Evolutionary conservation across 768 basidiomycete species (phyloP).

Genomic region (Calocera cornea): DNA sequence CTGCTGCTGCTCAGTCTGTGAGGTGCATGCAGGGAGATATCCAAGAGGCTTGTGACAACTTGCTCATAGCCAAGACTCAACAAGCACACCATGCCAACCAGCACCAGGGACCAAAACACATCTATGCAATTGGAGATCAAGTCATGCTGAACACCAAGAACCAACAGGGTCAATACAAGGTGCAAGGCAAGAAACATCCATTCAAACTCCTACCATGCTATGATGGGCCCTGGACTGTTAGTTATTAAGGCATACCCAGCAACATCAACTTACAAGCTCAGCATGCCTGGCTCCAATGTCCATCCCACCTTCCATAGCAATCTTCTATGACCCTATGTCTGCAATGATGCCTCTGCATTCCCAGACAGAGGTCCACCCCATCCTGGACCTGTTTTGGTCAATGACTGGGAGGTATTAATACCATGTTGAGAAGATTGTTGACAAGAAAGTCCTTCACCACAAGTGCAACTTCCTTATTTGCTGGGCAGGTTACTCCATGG

Average conservation of each 20-base stretch:
- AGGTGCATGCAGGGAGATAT: too few species aligned
- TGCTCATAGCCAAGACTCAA: constrained; percentile 8
- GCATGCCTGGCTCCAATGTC: not conserved
- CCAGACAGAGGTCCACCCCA: too few species aligned
- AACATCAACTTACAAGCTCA: not conserved
- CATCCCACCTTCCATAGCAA: not conserved
- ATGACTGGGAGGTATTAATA: too few species aligned
- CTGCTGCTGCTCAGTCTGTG: too few species aligned
- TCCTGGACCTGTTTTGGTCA: too few species aligned
- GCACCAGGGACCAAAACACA: constrained; percentile 17
- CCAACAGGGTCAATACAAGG: constrained; percentile 20
- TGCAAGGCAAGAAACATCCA: constrained; percentile 4
- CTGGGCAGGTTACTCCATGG: too few species aligned
- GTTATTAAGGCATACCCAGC: constrained; percentile 1
- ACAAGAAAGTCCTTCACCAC: too few species aligned
- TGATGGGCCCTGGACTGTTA: constrained; percentile 15
- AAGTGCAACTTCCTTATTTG: too few species aligned
- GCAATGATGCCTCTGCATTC: too few species aligned
- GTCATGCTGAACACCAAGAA: constrained; percentile 29
- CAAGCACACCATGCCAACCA: constrained; percentile 25
- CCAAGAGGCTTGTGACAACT: too few species aligned
- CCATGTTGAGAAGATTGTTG: too few species aligned
- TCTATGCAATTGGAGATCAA: constrained; percentile 22
- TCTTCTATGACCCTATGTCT: not conserved
- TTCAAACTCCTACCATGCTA: constrained; percentile 18